Conservation (phyloP, 73 alveolate genomes). For the Blepharisma stoltei region DNA sequence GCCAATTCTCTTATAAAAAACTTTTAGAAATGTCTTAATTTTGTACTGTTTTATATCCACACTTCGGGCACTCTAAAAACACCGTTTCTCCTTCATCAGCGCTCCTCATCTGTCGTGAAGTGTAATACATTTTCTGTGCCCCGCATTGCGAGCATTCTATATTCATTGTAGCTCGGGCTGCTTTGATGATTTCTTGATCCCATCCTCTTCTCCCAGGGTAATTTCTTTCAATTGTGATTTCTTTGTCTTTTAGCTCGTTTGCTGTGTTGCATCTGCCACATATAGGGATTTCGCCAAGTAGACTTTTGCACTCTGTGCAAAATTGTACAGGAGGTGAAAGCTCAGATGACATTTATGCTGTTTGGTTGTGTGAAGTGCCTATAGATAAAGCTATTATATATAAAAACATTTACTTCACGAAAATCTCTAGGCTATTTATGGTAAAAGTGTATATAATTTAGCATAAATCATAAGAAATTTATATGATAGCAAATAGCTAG, state of each 20-base stretch:
- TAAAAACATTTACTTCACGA: too few species aligned
- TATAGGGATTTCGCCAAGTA: not conserved
- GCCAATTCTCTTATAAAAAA: too few species aligned
- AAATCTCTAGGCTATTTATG: too few species aligned
- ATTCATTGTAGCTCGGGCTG: constrained; percentile 70
- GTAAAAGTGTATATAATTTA: too few species aligned
- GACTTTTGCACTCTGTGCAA: not conserved
- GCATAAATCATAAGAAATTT: too few species aligned
- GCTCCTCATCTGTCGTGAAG: constrained; percentile 77
- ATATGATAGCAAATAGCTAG: too few species aligned
- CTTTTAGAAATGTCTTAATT: too few species aligned
- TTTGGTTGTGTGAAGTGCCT: too few species aligned
- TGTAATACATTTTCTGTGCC: constrained; percentile 67
- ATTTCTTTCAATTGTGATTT: constrained; percentile 5
- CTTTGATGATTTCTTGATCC: constrained; percentile 34
- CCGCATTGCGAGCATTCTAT: constrained; percentile 91
- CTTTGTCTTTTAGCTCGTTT: not conserved
- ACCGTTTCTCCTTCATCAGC: constrained; percentile 99
- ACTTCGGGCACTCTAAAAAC: constrained; percentile 89
- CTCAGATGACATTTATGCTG: too few species aligned
- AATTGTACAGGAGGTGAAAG: constrained; percentile 19
- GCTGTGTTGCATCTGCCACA: constrained; percentile 5
- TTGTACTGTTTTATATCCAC: constrained; percentile 57
- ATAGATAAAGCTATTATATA: too few species aligned
- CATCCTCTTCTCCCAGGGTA: constrained; percentile 17